These are phyloP conservation scores for Aspergillus transmontanensis DNA, from an alignment of 2,329 filamentous ascomycete genomes.

Conservation along the genomic window DNA sequence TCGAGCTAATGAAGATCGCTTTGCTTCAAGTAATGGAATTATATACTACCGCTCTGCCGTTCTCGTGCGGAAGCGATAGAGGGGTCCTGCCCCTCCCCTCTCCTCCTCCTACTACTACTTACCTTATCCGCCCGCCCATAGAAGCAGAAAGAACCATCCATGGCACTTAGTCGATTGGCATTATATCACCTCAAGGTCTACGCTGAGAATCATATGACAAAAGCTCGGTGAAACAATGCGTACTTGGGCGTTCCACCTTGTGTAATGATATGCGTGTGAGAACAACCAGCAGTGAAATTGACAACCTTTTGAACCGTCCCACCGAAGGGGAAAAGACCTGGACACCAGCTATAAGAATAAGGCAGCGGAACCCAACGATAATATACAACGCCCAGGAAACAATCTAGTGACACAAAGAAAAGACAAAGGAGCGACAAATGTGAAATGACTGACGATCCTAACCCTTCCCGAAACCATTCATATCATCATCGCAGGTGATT, in stretches of 20 bases:
- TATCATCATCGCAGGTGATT: background rate
- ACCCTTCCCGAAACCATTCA: slow-evolving; percentile 16
- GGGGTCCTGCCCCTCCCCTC: background rate
- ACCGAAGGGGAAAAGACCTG: slow-evolving; percentile 13
- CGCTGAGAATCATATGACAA: background rate
- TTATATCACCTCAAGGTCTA: background rate
- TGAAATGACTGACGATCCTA: slow-evolving; percentile 9
- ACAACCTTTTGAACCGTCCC: slow-evolving; percentile 9
- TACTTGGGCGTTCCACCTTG: background rate
- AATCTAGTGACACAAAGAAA: slow-evolving; percentile 6
- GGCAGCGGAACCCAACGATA: slow-evolving; percentile 9
- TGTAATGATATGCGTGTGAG: background rate
- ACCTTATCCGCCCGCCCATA: background rate
- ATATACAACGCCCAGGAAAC: slow-evolving; percentile 21
- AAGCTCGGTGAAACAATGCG: background rate
- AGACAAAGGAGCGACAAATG: slow-evolving; percentile 1
- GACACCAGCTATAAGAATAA: slow-evolving; percentile 17
- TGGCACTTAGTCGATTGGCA: background rate
- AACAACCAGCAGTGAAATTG: background rate
- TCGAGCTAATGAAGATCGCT: slow-evolving; percentile 10
- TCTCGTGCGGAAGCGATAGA: background rate
- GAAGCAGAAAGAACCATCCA: background rate
- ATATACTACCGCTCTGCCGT: slow-evolving; percentile 20
- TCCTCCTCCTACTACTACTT: background rate
- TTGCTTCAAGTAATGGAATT: slow-evolving; percentile 16